A percentile compares a stretch with the other conserved stretches of the same genome.
Evolutionary conservation across 768 basidiomycete species (phyloP).

Genomic region (Hebeloma cylindrosporum): DNA sequence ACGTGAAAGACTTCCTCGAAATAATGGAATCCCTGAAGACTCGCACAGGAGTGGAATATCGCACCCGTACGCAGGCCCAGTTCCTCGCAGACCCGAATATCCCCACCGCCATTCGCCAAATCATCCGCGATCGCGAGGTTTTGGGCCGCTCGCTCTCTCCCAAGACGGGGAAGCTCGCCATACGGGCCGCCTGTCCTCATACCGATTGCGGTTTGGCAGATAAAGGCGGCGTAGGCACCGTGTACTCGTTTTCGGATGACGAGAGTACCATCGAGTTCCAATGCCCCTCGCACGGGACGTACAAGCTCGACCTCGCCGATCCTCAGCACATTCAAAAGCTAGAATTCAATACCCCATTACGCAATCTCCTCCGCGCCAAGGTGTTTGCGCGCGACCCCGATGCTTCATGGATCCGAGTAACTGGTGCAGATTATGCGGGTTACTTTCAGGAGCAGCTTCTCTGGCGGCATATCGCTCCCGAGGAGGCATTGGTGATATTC

Average conservation of each 20-base stretch:
- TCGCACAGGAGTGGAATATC: slow-evolving; percentile 12
- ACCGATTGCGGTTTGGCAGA: slow-evolving; percentile 25
- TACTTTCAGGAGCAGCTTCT: slow-evolving; percentile 25
- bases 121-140: slow-evolving; percentile 16
- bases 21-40: slow-evolving; percentile 19
- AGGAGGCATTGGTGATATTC: slow-evolving; percentile 14
- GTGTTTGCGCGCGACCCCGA: background rate
- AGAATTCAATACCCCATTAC: slow-evolving; percentile 31
- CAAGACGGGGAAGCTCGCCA: slow-evolving; percentile 7
- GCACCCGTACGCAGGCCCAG: slow-evolving; percentile 19
- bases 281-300: slow-evolving; percentile 28
- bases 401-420: slow-evolving; percentile 19
- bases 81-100: slow-evolving; percentile 18
- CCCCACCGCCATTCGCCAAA: slow-evolving; percentile 15
- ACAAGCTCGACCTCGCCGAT: slow-evolving; percentile 18
- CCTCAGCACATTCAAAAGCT: slow-evolving; percentile 15
- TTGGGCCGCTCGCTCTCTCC: background rate
- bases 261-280: slow-evolving; percentile 22
- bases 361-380: slow-evolving; percentile 23
- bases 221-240: slow-evolving; percentile 20
- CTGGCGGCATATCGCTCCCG: slow-evolving; percentile 20
- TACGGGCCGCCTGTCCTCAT: slow-evolving; percentile 24
- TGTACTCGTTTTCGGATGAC: slow-evolving; percentile 5
- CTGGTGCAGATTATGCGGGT: slow-evolving; percentile 28
- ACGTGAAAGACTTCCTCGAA: slow-evolving; percentile 18